Evolutionary conservation across 169 alveolate genomes (phyloP), one percentile per base, ranked within the genome.

Genomic region (Haemoproteus tartakovskyi): DNA sequence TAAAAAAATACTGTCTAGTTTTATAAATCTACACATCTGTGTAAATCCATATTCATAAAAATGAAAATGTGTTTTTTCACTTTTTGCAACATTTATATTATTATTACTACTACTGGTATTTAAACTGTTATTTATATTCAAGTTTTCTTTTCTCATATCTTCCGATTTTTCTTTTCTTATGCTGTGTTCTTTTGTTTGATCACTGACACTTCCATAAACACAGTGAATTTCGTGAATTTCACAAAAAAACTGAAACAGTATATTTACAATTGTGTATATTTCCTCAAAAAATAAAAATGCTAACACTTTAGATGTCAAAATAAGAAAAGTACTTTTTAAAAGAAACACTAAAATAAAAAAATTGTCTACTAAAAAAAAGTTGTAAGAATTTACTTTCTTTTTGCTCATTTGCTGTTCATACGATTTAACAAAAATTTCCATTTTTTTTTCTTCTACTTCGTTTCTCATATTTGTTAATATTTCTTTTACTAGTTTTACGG

Each of bases 31-130:
- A 38, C 84, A 74, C 51, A 74, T 74, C 59, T 74, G 84, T 12
- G 84, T 74, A 59, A 74, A 74, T 30, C 84, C 84, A 48, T 74
- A 29, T 14, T 74, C 84, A 37, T 27, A 74, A 12, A 74, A 74
- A 30, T 74, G 50, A 47, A 74, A 74, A 16, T 41, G 11, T 1
- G 16, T n/a, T 16, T 19, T 38, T 9, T 12, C 21, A 37, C 37
- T 56, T 21, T 11, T 74, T 56, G 9, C 5, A 6, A 5, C 43
- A 33, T 9, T 33, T 6, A 5, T 33, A 33, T 6, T 6, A 9
- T 33, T 6, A 9, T 33, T 33, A 33, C 43, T 33, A 33, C 43
- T 33, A 33, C 9, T 33, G 9, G 43, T 74, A 9, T 21, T 19
- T 18, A 4, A 52, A 52, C 30, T 48, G n/a, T 30, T 19, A 47